These are phyloP conservation scores for Plasmodiophora brassicae DNA, from an alignment of 208 protist genomes.

Conservation along the genomic window DNA sequence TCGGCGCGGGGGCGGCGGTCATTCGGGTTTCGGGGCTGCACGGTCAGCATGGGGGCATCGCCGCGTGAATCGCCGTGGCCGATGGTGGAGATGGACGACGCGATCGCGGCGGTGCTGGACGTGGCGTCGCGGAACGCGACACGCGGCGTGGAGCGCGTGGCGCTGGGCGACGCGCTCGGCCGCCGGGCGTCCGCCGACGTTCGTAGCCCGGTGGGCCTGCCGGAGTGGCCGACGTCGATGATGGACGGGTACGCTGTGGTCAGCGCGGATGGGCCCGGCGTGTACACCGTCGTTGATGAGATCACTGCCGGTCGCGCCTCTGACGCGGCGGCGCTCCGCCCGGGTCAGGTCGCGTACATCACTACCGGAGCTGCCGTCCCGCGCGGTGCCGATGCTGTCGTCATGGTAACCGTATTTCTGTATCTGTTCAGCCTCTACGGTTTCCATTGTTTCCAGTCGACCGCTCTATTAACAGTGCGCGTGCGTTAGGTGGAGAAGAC, in stretches of 20 bases:
- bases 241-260: background rate
- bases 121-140: too few species aligned
- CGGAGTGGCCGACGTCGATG: background rate
- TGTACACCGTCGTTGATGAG: background rate
- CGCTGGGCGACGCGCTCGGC: too few species aligned
- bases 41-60: too few species aligned
- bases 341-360: background rate
- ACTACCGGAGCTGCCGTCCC: slow-evolving; percentile 5
- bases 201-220: background rate
- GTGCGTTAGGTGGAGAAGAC: background rate
- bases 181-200: too few species aligned
- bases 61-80: too few species aligned
- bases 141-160: too few species aligned
- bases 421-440: too few species aligned
- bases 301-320: background rate
- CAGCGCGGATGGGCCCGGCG: background rate
- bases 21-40: too few species aligned
- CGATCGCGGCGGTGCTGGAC: too few species aligned
- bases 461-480: background rate
- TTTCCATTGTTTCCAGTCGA: background rate
- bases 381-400: background rate
- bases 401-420: too few species aligned
- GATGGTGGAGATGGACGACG: too few species aligned
- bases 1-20: too few species aligned
- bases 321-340: background rate